Evolutionary conservation across 2,329 filamentous ascomycete species (phyloP).

Genomic region (Zasmidium angulare): DNA sequence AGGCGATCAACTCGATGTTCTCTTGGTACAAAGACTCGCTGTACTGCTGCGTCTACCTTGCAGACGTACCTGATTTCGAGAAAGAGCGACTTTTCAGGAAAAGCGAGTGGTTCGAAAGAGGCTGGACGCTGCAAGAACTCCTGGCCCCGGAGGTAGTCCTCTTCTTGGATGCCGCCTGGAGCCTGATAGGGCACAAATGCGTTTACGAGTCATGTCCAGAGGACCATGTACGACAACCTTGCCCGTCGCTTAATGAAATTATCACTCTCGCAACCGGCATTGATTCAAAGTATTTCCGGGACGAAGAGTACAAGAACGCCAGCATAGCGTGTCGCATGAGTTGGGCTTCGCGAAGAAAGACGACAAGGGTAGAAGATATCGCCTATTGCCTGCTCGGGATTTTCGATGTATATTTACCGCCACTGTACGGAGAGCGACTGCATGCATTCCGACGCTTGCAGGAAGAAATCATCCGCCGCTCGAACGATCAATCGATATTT

Average conservation of each 20-base stretch:
- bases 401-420: slow-evolving; percentile 10
- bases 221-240: too few relatives aligned
- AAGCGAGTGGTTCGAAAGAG: slow-evolving; percentile 10
- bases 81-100: neutral
- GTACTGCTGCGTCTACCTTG: slow-evolving; percentile 11
- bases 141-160: slow-evolving; percentile 4
- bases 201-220: neutral
- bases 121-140: slow-evolving; percentile 16
- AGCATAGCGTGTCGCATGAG: slow-evolving; percentile 12
- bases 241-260: neutral
- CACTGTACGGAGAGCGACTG: slow-evolving; percentile 12
- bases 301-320: neutral
- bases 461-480: slow-evolving; percentile 1
- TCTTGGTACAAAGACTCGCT: slow-evolving; percentile 6
- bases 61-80: slow-evolving; percentile 1
- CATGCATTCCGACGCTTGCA: slow-evolving; percentile 6
- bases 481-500: neutral
- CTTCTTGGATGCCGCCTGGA: slow-evolving; percentile 9
- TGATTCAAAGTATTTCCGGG: slow-evolving; percentile 4
- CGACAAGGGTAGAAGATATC: slow-evolving; percentile 13
- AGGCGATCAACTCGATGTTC: slow-evolving; percentile 44
- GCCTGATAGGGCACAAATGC: slow-evolving; percentile 17
- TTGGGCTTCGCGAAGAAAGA: slow-evolving; percentile 11
- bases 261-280: slow-evolving; percentile 9
- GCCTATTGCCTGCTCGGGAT: slow-evolving; percentile 16